phyloP scores from a whole-genome alignment of 169 alveolate genomes.

The Blepharisma undulans region DNA sequence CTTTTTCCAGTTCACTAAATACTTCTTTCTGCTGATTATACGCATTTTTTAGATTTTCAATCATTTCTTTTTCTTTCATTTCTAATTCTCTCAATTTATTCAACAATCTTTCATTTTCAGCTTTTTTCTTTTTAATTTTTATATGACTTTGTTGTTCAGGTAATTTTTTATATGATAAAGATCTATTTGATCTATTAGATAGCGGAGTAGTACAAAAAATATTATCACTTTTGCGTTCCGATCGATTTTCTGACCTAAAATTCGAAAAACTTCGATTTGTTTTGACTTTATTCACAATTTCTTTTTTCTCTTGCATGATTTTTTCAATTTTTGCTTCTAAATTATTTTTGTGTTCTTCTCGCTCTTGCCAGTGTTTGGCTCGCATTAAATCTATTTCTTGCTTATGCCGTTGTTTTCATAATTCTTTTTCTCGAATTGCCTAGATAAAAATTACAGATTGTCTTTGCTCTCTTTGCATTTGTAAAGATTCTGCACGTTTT shows the following conservation, averaged over 20 bases:
- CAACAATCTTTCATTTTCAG: not conserved
- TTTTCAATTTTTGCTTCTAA: not conserved
- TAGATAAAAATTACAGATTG: not conserved
- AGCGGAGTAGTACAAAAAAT: not conserved
- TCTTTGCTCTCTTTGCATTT: not conserved
- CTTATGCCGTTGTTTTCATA: not conserved
- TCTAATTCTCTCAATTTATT: not conserved
- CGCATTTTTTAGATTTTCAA: not conserved
- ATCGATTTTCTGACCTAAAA: not conserved
- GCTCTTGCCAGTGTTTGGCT: not conserved
- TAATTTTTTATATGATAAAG: not conserved
- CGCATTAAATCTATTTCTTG: not conserved
- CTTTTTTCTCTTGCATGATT: not conserved
- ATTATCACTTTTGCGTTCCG: not conserved
- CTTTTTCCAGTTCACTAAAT: not conserved
- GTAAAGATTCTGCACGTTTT: not conserved
- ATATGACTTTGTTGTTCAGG: not conserved
- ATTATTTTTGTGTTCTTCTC: not conserved
- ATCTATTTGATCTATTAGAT: not conserved
- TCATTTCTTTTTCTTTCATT: not conserved
- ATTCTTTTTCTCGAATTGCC: not conserved
- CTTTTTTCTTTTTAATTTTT: not conserved
- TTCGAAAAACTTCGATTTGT: not conserved
- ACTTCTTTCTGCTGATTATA: not conserved
- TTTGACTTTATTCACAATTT: not conserved